phyloP scores from a whole-genome alignment of 441 rosid species.

The Isatis lusitanica region DNA sequence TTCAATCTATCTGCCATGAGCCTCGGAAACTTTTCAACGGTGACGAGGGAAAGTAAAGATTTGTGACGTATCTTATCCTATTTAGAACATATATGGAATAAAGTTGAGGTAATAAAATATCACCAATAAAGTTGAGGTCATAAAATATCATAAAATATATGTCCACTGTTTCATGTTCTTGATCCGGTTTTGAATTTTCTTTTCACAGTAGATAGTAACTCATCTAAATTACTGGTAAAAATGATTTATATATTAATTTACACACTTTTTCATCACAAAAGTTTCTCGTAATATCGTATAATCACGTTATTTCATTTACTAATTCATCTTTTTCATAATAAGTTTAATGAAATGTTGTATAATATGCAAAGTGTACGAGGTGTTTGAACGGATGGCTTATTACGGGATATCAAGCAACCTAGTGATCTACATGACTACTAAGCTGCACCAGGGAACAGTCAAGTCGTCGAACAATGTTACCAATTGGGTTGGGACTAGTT shows the following conservation, averaged over 20 bases:
- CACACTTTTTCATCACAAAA: background rate
- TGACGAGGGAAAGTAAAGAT: constrained; percentile 4
- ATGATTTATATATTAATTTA: background rate
- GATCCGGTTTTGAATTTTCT: background rate
- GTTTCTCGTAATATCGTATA: background rate
- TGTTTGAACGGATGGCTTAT: constrained; percentile 64
- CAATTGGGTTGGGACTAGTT: constrained; percentile 58
- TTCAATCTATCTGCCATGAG: constrained; percentile 13
- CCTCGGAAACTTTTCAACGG: constrained; percentile 25
- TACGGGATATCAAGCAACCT: constrained; percentile 63
- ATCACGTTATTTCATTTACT: background rate
- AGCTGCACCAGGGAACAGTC: constrained; percentile 59
- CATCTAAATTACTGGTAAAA: background rate
- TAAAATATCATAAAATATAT: background rate
- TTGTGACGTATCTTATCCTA: constrained; percentile 28
- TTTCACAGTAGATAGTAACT: background rate
- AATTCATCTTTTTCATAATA: too few relatives aligned
- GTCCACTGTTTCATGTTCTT: background rate
- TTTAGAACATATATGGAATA: background rate
- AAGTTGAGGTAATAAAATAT: background rate
- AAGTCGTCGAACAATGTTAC: constrained; percentile 55
- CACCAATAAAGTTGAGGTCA: background rate
- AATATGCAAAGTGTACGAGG: constrained; percentile 41
- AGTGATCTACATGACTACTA: constrained; percentile 44
- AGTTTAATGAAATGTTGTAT: background rate